phyloP scores from a whole-genome alignment of 2,329 filamentous ascomycete genomes.

The Fusarium incarnatum region DNA sequence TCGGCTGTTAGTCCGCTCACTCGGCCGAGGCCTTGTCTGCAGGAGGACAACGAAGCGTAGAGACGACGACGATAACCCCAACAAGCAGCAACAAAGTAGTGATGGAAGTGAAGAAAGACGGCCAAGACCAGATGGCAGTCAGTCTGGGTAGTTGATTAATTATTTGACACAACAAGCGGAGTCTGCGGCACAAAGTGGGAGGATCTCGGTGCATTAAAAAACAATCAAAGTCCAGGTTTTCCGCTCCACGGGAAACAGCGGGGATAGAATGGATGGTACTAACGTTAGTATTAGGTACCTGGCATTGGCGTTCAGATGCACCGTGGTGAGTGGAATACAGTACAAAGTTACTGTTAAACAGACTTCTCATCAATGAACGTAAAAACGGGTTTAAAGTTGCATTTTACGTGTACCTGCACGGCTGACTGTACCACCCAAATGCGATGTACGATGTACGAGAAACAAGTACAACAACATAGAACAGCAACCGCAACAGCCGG shows the following conservation, averaged over 20 bases:
- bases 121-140: constrained; percentile 1
- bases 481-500: constrained; percentile 3
- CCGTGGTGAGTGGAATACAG: constrained; percentile 14
- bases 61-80: background rate
- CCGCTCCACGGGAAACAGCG: constrained; percentile 37
- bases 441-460: constrained; percentile 39
- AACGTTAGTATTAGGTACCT: constrained; percentile 10
- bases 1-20: constrained; percentile 24
- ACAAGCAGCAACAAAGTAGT: constrained; percentile 17
- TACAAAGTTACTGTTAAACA: constrained; percentile 2
- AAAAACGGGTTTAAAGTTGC: constrained; percentile 15
- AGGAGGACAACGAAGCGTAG: constrained; percentile 18
- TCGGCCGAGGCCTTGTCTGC: constrained; percentile 32
- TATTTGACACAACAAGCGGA: constrained; percentile 27
- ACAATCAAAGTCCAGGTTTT: constrained; percentile 39
- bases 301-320: constrained; percentile 1
- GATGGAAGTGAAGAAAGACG: constrained; percentile 13
- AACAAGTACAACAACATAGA: constrained; percentile 13
- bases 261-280: constrained; percentile 9
- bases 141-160: constrained; percentile 13
- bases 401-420: constrained; percentile 27
- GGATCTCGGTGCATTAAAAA: constrained; percentile 42
- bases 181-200: constrained; percentile 29
- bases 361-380: constrained; percentile 7
- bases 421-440: constrained; percentile 26